Conservation (phyloP, 2,329 filamentous ascomycete genomes). For the Pseudopyricularia cyperi region DNA sequence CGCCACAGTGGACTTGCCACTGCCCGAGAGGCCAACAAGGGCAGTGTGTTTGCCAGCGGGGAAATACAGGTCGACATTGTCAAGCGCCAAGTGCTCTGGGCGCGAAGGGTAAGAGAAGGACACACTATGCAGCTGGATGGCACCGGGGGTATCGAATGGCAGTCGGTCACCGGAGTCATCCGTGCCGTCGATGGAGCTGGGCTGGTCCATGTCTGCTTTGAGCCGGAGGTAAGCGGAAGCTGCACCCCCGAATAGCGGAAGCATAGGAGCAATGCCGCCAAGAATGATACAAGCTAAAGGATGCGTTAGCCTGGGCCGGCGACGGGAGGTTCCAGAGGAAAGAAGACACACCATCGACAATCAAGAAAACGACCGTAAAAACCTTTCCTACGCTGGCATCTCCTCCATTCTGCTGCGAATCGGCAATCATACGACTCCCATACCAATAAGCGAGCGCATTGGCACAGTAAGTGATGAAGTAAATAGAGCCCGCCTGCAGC, state of each 20-base stretch:
- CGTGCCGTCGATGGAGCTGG: conserved; percentile 29
- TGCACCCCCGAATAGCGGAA: conserved; percentile 47
- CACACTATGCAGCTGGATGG: conserved; percentile 28
- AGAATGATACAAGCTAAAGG: conserved; percentile 42
- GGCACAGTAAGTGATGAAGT: conserved; percentile 55
- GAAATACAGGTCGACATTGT: conserved; percentile 22
- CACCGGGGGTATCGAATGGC: conserved; percentile 31
- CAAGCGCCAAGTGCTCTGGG: conserved; percentile 26
- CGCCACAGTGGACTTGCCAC: conserved; percentile 39
- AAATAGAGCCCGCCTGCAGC: conserved; percentile 46
- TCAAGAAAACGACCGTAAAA: conserved; percentile 40
- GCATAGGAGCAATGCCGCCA: conserved; percentile 47
- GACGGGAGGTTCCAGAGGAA: too few relatives aligned
- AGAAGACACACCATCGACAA: conserved; percentile 27
- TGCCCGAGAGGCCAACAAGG: conserved; percentile 39
- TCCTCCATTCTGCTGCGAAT: conserved; percentile 14
- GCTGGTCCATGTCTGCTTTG: conserved; percentile 40
- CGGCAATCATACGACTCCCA: conserved; percentile 39
- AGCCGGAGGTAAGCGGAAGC: conserved; percentile 46
- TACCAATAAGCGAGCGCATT: conserved; percentile 59
- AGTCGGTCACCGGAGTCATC: conserved; percentile 25
- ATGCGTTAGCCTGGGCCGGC: not conserved
- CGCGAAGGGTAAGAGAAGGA: conserved; percentile 31
- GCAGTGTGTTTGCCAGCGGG: conserved; percentile 35
- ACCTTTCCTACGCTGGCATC: conserved; percentile 16